Conservation (phyloP, 148 eudicot species). For the Selenicereus undatus region DNA sequence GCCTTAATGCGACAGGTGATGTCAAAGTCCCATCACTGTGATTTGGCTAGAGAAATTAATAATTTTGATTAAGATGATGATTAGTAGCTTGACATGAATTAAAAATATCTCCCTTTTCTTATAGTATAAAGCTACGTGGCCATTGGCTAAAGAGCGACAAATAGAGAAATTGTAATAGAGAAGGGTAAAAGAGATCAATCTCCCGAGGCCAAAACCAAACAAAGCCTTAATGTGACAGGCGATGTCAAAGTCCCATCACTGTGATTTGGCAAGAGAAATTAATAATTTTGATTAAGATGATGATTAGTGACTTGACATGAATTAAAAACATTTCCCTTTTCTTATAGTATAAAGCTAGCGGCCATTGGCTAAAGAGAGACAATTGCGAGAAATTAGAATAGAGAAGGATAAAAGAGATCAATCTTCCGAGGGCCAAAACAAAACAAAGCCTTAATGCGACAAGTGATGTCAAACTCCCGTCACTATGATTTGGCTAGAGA, state of each 20-base stretch:
- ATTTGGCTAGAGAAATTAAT: not conserved
- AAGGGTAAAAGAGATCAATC: too few relatives aligned
- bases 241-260: not conserved
- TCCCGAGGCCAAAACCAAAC: not conserved
- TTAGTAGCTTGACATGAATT: not conserved
- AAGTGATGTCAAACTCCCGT: not conserved
- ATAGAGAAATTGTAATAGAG: too few relatives aligned
- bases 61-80: not conserved
- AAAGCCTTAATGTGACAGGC: not conserved
- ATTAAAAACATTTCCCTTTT: not conserved
- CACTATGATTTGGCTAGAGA: not conserved
- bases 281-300: not conserved
- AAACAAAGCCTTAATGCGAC: not conserved
- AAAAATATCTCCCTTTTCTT: not conserved
- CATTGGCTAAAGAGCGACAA: too few relatives aligned
- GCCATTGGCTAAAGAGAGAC: too few relatives aligned
- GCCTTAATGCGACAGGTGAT: not conserved
- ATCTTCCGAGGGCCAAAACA: too few relatives aligned
- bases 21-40: not conserved
- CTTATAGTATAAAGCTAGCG: too few relatives aligned
- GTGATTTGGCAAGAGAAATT: not conserved
- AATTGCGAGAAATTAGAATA: too few relatives aligned
- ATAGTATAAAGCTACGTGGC: too few relatives aligned
- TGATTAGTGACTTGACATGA: not conserved
- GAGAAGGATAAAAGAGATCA: too few relatives aligned